These are phyloP conservation scores for Parasitella parasitica DNA, from an alignment of 371 early-diverging fungal species.

Conservation along the genomic window DNA sequence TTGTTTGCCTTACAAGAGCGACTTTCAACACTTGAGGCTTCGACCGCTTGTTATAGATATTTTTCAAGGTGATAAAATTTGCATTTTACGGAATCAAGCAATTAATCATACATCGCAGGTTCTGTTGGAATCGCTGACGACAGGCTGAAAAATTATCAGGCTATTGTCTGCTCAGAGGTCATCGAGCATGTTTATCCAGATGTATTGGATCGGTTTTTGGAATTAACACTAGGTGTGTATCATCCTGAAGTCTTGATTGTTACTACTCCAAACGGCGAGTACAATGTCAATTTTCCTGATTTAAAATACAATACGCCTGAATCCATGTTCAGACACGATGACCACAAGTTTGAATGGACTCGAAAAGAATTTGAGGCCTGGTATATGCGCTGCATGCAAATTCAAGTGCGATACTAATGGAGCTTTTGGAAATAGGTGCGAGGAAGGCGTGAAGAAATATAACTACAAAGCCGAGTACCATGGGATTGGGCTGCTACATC, in stretches of 20 bases:
- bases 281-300: conserved; percentile 80
- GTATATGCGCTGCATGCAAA: conserved; percentile 37
- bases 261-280: conserved; percentile 87
- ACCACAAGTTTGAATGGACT: conserved; percentile 96
- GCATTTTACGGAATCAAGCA: not conserved
- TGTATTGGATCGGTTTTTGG: conserved; percentile 56
- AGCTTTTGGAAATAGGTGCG: conserved; percentile 33
- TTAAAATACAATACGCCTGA: conserved; percentile 73
- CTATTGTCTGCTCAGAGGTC: conserved; percentile 71
- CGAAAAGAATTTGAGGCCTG: conserved; percentile 78
- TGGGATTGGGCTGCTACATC: conserved; percentile 68
- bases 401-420: not conserved
- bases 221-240: conserved; percentile 64
- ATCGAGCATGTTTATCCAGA: conserved; percentile 75
- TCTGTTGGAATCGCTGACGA: conserved; percentile 49
- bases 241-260: conserved; percentile 66
- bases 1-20: conserved; percentile 56
- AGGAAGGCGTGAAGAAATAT: conserved; percentile 53
- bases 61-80: conserved; percentile 47
- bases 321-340: conserved; percentile 71
- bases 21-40: conserved; percentile 47
- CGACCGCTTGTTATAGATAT: conserved; percentile 52
- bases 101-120: conserved; percentile 19
- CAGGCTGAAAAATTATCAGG: conserved; percentile 51
- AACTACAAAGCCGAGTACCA: conserved; percentile 65